Conservation (phyloP, 352 stramenopile genomes). For the Globisporangium canariense region DNA sequence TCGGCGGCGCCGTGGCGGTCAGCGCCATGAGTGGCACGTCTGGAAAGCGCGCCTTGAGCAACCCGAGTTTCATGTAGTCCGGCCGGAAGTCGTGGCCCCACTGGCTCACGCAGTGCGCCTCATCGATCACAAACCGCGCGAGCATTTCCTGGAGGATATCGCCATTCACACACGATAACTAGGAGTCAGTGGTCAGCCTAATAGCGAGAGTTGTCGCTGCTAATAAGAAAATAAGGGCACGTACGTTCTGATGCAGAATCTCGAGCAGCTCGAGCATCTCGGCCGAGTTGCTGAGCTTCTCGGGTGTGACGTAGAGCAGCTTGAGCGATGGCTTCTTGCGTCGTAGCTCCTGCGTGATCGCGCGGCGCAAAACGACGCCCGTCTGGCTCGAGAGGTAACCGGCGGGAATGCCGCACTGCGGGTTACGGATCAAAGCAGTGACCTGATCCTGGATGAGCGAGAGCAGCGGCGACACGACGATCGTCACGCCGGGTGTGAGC, state of each 20-base stretch:
- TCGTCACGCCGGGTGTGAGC: slow-evolving; percentile 74
- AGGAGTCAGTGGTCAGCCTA: not conserved
- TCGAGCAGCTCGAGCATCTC: slow-evolving; percentile 73
- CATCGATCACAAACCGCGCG: slow-evolving; percentile 93
- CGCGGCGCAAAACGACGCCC: slow-evolving; percentile 49
- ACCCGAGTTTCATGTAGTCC: slow-evolving; percentile 92
- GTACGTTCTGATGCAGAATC: slow-evolving; percentile 40
- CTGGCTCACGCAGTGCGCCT: slow-evolving; percentile 88
- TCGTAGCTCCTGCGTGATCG: slow-evolving; percentile 80
- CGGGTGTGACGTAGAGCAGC: slow-evolving; percentile 94
- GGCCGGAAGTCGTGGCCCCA: slow-evolving; percentile 89
- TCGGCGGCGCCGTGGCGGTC: slow-evolving; percentile 86
- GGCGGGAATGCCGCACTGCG: slow-evolving; percentile 52
- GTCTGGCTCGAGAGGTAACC: slow-evolving; percentile 80
- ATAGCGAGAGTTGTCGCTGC: too few species aligned
- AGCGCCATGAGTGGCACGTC: slow-evolving; percentile 91
- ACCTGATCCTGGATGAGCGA: slow-evolving; percentile 95
- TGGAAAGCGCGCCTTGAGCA: slow-evolving; percentile 90
- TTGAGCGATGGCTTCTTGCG: slow-evolving; percentile 68
- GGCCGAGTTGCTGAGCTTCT: slow-evolving; percentile 86
- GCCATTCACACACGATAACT: not conserved
- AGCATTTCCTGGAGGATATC: slow-evolving; percentile 51
- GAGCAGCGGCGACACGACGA: slow-evolving; percentile 93
- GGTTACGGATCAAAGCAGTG: slow-evolving; percentile 70
- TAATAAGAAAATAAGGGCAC: not conserved